Base-by-base conservation (phyloP, 139 green algal species). In the Pseudopediastrum boryanum region DNA sequence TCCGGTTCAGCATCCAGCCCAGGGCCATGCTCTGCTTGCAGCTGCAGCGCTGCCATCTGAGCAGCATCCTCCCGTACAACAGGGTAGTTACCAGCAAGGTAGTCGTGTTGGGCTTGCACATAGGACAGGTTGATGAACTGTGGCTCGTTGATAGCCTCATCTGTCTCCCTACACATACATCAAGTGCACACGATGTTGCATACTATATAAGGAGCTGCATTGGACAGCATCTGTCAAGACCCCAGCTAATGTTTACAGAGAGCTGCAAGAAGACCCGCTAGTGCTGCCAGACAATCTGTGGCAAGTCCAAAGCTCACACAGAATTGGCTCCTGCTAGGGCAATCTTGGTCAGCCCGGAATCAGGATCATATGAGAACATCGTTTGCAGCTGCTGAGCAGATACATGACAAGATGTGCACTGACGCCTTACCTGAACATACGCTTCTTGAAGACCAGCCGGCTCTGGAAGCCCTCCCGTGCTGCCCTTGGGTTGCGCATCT, bases 161-260 rank as follows among this genome's bases (percentile, higher is more conserved):
- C 96, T 0, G 94, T 96, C 80, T 98, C 96, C 23, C 94, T 79
- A 79, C 94, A 96, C 90, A 99, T 96, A 78, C 90, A 88, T 87
- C 98, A 98, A 88, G 98, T 98, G 89, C 98, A 98, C 54, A 99
- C 83, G 38, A 99, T n/a, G n/a, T n/a, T n/a, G n/a, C n/a, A n/a
- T n/a, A n/a, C n/a, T n/a, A n/a, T n/a, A n/a, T n/a, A n/a, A n/a
- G n/a, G n/a, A n/a, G n/a, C n/a, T n/a, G n/a, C n/a, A n/a, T n/a
- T n/a, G n/a, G n/a, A n/a, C n/a, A n/a, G n/a, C n/a, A n/a, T n/a
- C n/a, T n/a, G n/a, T n/a, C n/a, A n/a, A n/a, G n/a, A n/a, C n/a
- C n/a, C n/a, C n/a, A n/a, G n/a, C n/a, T n/a, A n/a, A n/a, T n/a
- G n/a, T n/a, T n/a, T n/a, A n/a, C n/a, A n/a, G n/a, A n/a, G n/a